Percentiles rank a stretch among this genome's conserved stretches.
phyloP scores from a whole-genome alignment of 2,329 filamentous ascomycete genomes.

The Thermomyces lanuginosus region DNA sequence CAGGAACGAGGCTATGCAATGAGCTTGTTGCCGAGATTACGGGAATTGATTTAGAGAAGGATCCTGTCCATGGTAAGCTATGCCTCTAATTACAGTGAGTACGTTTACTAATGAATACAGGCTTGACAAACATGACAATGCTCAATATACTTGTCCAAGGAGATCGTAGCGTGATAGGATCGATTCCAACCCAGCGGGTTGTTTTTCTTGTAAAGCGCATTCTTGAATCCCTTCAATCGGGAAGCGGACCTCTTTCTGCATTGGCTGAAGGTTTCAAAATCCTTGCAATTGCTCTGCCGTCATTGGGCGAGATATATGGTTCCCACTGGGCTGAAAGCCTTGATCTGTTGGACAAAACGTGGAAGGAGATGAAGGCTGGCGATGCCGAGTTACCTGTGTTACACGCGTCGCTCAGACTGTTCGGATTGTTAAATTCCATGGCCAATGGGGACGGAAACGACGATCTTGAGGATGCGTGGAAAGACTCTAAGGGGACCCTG shows the following conservation, averaged over 20 bases:
- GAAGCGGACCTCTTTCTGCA: conserved; percentile 30
- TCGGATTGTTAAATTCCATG: conserved; percentile 45
- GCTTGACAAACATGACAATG: conserved; percentile 34
- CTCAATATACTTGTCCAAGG: conserved; percentile 39
- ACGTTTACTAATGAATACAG: conserved; percentile 12
- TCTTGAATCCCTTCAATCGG: conserved; percentile 53
- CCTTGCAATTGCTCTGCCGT: conserved; percentile 46
- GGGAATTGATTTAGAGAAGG: conserved; percentile 31
- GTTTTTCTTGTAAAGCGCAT: conserved; percentile 73
- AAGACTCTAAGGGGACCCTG: conserved; percentile 40
- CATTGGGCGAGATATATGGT: conserved; percentile 69
- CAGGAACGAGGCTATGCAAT: conserved; percentile 39
- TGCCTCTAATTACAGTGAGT: background rate
- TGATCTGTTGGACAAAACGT: conserved; percentile 41
- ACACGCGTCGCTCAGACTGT: conserved; percentile 57
- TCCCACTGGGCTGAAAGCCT: conserved; percentile 63
- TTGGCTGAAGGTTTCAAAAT: conserved; percentile 27
- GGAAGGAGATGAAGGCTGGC: conserved; percentile 34
- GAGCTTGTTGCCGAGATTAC: conserved; percentile 46
- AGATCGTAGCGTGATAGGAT: conserved; percentile 32
- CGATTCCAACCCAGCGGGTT: conserved; percentile 44
- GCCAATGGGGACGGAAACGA: conserved; percentile 56
- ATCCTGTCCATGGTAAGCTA: conserved; percentile 26
- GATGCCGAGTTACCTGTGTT: conserved; percentile 45
- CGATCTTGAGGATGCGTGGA: conserved; percentile 61